These are phyloP conservation scores for Solanum chiquidenum DNA, from an alignment of 257 asterid species.

Conservation along the genomic window DNA sequence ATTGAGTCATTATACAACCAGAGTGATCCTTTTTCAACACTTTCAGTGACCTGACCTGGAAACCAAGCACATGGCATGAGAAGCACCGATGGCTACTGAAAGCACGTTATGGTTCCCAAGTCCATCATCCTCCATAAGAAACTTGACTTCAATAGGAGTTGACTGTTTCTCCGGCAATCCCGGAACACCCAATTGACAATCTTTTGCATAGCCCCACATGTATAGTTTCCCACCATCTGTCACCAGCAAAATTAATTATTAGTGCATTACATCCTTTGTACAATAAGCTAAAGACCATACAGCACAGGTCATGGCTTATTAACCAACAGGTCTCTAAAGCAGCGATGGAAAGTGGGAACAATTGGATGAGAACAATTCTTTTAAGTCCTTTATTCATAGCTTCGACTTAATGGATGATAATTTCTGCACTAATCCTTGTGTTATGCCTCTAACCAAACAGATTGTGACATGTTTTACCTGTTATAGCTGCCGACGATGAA, in stretches of 20 bases:
- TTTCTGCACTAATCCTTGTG: not conserved
- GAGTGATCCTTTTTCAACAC: not conserved
- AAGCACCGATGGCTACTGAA: constrained; percentile 74
- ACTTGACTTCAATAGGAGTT: constrained; percentile 71
- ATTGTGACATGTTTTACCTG: constrained; percentile 38
- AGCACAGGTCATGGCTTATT: not conserved
- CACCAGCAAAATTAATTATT: not conserved
- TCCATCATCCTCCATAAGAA: constrained; percentile 69
- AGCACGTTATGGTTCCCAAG: constrained; percentile 45
- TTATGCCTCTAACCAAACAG: not conserved
- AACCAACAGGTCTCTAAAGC: not conserved
- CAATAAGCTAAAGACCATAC: not conserved
- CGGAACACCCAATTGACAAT: constrained; percentile 80
- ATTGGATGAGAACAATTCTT: not conserved
- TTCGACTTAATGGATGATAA: not conserved
- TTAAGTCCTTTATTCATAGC: not conserved
- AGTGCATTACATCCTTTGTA: not conserved
- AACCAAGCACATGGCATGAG: constrained; percentile 85
- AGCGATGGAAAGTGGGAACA: not conserved
- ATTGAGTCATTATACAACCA: not conserved
- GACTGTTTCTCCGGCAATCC: constrained; percentile 68
- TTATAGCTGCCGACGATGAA: constrained; percentile 88
- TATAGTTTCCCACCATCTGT: constrained; percentile 73
- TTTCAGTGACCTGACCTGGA: constrained; percentile 30
- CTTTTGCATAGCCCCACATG: constrained; percentile 90